Percentiles rank a stretch among this genome's conserved stretches.
phyloP scores from a whole-genome alignment of 768 basidiomycete genomes.

The Chalciporus pseudorubinellus region DNA sequence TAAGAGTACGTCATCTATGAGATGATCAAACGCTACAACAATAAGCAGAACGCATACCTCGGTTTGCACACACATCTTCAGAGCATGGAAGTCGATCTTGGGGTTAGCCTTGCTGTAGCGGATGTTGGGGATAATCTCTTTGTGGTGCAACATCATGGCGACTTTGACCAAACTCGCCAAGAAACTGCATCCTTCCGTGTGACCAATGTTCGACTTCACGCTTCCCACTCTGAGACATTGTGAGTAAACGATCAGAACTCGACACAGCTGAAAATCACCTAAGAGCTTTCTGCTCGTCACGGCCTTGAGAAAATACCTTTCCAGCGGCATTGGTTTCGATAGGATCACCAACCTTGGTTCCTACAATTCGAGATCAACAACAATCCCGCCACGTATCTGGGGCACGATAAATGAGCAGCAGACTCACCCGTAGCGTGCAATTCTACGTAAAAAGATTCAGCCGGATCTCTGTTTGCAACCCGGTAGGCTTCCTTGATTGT shows the following conservation, averaged over 20 bases:
- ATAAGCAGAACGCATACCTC: background rate
- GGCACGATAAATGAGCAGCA: too few relatives aligned
- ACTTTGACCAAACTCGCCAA: slow-evolving; percentile 35
- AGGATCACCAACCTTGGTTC: slow-evolving; percentile 47
- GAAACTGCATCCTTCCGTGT: slow-evolving; percentile 32
- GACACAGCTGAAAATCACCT: background rate
- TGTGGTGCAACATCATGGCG: slow-evolving; percentile 31
- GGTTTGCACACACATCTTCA: slow-evolving; percentile 28
- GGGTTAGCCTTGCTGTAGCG: slow-evolving; percentile 28
- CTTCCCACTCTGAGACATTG: slow-evolving; percentile 19
- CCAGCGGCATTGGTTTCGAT: slow-evolving; percentile 51
- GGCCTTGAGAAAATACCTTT: slow-evolving; percentile 28
- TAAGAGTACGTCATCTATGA: too few relatives aligned
- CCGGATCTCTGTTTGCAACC: slow-evolving; percentile 27
- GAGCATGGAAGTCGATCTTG: slow-evolving; percentile 23
- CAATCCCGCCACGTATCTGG: background rate
- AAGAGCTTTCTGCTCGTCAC: slow-evolving; percentile 16
- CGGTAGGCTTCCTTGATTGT: slow-evolving; percentile 35
- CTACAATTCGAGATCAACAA: slow-evolving; percentile 7
- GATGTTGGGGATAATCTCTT: slow-evolving; percentile 29
- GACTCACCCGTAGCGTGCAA: slow-evolving; percentile 46
- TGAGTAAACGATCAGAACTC: too few relatives aligned
- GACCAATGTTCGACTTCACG: slow-evolving; percentile 27
- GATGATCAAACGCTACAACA: too few relatives aligned
- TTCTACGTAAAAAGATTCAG: slow-evolving; percentile 49